A percentile compares a stretch with the other conserved stretches of the same genome.
These are phyloP conservation scores for Pistacia integerrima DNA, from an alignment of 345 rosid species.

Conservation along the genomic window DNA sequence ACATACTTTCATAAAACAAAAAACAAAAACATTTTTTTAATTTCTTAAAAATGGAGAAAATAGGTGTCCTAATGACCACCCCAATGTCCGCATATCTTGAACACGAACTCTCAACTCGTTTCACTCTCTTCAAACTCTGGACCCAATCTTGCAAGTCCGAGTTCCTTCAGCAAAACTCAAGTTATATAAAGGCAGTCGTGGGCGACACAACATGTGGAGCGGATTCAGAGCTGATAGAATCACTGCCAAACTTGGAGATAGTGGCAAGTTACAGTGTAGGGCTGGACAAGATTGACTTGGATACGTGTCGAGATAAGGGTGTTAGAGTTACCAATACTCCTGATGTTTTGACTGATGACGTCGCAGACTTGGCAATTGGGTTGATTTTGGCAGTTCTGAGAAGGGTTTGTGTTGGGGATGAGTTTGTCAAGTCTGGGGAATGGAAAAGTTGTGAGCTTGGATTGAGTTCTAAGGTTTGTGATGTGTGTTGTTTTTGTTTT, in stretches of 20 bases:
- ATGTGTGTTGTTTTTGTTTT: conserved; percentile 16
- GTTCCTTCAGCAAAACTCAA: conserved; percentile 40
- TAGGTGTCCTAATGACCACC: conserved; percentile 72
- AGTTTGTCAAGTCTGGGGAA: conserved; percentile 63
- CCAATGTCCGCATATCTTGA: conserved; percentile 63
- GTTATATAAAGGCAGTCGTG: conserved; percentile 76
- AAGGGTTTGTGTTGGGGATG: conserved; percentile 65
- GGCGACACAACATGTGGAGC: conserved; percentile 61
- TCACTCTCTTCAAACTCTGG: conserved; percentile 62
- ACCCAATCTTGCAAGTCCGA: conserved; percentile 39
- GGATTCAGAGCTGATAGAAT: conserved; percentile 65
- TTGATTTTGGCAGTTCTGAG: conserved; percentile 70
- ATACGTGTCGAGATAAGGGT: conserved; percentile 66
- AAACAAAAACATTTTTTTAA: not conserved
- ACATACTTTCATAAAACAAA: too few species aligned
- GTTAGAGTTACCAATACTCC: conserved; percentile 86
- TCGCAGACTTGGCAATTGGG: conserved; percentile 84
- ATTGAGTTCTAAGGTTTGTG: conserved; percentile 73
- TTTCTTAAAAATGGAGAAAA: conserved; percentile 53
- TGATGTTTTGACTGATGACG: conserved; percentile 83
- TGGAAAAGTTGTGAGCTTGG: conserved; percentile 70
- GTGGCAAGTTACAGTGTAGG: conserved; percentile 81
- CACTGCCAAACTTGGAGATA: conserved; percentile 73
- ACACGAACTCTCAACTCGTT: conserved; percentile 70
- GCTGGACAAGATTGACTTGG: conserved; percentile 79